These are phyloP conservation scores for Pleodorina starrii DNA, from an alignment of 139 green algal species.

Conservation along the genomic window DNA sequence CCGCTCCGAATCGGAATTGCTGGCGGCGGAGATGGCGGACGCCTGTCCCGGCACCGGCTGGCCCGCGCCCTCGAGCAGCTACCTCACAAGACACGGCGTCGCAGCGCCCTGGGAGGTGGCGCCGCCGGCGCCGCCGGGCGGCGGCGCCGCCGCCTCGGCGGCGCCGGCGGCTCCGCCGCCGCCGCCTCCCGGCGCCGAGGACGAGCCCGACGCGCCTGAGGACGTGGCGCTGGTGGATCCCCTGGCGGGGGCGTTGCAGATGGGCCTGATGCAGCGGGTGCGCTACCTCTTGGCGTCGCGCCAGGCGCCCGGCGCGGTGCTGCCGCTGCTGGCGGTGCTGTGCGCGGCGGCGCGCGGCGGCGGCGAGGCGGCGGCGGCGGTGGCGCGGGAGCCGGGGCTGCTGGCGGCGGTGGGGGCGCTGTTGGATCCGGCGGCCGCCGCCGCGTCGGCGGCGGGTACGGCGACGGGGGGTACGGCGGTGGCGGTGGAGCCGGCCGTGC, in stretches of 20 bases:
- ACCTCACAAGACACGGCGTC: neutral
- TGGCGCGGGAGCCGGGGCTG: conserved; percentile 63
- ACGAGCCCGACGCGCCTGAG: conserved; percentile 61
- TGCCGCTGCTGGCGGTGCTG: conserved; percentile 64
- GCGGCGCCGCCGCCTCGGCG: neutral
- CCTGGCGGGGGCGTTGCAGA: conserved; percentile 75
- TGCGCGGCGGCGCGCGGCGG: conserved; percentile 52
- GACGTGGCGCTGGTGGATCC: conserved; percentile 75
- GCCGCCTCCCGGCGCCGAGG: neutral
- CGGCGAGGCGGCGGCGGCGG: conserved; percentile 54
- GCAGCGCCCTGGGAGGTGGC: neutral
- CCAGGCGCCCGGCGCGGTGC: conserved; percentile 22
- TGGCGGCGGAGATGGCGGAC: conserved; percentile 23
- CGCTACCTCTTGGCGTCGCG: conserved; percentile 50
- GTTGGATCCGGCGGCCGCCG: conserved; percentile 24
- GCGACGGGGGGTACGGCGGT: no score
- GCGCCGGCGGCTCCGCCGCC: no score
- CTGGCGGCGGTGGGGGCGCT: conserved; percentile 48
- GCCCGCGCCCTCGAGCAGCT: neutral
- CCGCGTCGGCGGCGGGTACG: neutral
- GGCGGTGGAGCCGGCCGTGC: neutral
- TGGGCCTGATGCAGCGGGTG: conserved; percentile 64
- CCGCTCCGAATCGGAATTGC: conserved; percentile 18
- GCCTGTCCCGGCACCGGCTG: conserved; percentile 30
- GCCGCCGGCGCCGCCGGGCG: neutral